Conservation (phyloP, 2,329 filamentous ascomycete species). For the Bipolaris bicolor region DNA sequence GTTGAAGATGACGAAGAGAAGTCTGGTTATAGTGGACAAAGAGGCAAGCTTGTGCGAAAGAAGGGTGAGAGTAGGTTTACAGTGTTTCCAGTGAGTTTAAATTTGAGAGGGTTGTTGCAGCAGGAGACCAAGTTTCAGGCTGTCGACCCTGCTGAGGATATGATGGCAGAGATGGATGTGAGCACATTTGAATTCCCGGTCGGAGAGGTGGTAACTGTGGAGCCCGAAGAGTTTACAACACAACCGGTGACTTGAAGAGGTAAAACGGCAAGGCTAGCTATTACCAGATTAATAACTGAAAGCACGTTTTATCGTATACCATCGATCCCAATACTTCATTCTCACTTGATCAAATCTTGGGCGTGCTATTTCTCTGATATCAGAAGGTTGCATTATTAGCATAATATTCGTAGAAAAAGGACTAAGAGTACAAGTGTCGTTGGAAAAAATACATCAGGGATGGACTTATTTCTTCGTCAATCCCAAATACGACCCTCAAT, state of each 20-base stretch:
- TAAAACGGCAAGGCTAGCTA: background rate
- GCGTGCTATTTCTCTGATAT: background rate
- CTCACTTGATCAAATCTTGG: background rate
- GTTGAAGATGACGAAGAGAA: background rate
- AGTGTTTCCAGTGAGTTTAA: background rate
- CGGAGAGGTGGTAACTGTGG: background rate
- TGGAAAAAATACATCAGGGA: background rate
- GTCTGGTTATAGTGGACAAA: background rate
- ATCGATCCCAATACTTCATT: background rate
- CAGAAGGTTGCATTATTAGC: background rate
- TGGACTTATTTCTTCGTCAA: background rate
- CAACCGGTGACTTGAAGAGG: background rate
- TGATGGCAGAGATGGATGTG: background rate
- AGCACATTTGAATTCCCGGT: background rate
- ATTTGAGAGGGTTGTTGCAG: background rate
- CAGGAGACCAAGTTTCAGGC: background rate
- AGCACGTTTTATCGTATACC: background rate
- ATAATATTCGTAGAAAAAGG: background rate
- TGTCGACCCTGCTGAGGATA: background rate
- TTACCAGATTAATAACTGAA: background rate
- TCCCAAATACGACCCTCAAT: conserved; percentile 3
- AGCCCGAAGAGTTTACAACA: background rate
- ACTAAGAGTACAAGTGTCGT: background rate
- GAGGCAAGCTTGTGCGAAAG: background rate
- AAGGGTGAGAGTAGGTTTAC: background rate